phyloP scores from a whole-genome alignment of 345 rosid genomes.

The Populus simonii region DNA sequence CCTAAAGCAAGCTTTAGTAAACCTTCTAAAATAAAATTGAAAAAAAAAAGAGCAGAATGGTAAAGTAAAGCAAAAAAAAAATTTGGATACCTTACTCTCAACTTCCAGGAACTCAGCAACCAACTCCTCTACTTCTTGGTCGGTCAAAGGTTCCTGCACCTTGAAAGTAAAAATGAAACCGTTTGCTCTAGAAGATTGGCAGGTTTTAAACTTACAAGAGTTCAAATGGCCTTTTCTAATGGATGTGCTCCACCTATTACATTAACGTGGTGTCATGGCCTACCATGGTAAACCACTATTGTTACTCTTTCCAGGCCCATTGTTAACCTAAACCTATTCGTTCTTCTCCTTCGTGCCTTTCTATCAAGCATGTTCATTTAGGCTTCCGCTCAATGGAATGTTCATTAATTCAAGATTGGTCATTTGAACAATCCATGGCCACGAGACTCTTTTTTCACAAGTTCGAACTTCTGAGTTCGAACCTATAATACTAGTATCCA shows the following conservation, averaged over 20 bases:
- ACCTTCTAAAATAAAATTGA: slow-evolving; percentile 14
- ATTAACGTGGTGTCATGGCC: background rate
- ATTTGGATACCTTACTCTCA: slow-evolving; percentile 84
- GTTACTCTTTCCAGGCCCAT: background rate
- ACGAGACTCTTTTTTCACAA: background rate
- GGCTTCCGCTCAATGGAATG: background rate
- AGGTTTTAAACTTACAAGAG: background rate
- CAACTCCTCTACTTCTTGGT: slow-evolving; percentile 82
- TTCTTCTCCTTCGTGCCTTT: background rate
- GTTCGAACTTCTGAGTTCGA: background rate
- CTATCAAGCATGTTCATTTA: background rate
- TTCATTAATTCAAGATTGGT: background rate
- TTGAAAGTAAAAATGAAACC: slow-evolving; percentile 12
- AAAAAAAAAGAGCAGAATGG: slow-evolving; percentile 4
- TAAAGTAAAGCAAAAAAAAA: slow-evolving; percentile 11
- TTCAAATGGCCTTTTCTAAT: background rate
- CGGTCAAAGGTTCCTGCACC: slow-evolving; percentile 75
- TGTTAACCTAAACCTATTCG: background rate
- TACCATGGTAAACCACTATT: background rate
- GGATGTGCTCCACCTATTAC: background rate
- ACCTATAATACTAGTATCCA: background rate
- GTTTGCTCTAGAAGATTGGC: slow-evolving; percentile 3
- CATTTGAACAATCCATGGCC: background rate
- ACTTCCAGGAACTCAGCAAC: slow-evolving; percentile 70
- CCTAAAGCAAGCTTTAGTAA: slow-evolving; percentile 58